These are phyloP conservation scores for Aureobasidium sp. DNA, from an alignment of 2,329 filamentous ascomycete species.

Conservation along the genomic window DNA sequence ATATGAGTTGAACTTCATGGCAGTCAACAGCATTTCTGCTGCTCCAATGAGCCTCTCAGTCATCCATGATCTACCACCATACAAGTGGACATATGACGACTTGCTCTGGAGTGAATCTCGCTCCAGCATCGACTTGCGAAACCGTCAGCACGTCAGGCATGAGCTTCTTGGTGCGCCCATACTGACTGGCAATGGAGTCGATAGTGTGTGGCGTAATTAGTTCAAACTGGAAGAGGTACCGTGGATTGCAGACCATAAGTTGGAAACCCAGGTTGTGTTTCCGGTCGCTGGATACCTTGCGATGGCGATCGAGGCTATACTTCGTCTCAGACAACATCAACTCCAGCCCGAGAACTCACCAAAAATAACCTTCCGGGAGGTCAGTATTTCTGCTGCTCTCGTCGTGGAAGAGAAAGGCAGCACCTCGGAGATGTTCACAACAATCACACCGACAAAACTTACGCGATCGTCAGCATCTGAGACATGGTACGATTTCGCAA, in stretches of 20 bases:
- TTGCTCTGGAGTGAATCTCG: neutral
- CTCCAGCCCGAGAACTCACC: too few relatives aligned
- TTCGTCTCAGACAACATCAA: too few relatives aligned
- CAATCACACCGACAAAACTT: too few relatives aligned
- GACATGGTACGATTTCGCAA: too few relatives aligned
- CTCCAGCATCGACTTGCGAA: neutral
- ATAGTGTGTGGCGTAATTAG: neutral
- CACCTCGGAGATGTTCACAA: too few relatives aligned
- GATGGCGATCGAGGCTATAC: slow-evolving; percentile 18
- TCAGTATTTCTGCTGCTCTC: too few relatives aligned
- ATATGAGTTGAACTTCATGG: neutral
- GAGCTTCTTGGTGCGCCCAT: neutral
- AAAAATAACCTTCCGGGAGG: too few relatives aligned
- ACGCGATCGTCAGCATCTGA: too few relatives aligned
- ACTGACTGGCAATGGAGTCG: neutral
- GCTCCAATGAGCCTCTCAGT: too few relatives aligned
- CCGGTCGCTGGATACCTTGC: slow-evolving; percentile 21
- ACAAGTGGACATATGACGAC: neutral
- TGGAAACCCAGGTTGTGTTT: slow-evolving; percentile 25
- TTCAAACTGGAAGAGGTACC: slow-evolving; percentile 20
- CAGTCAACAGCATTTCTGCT: neutral
- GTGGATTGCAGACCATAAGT: slow-evolving; percentile 27
- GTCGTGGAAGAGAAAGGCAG: too few relatives aligned
- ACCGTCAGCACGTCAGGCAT: neutral
- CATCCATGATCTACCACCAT: neutral